These are phyloP conservation scores for button mushroom (Agaricus bisporus) DNA, from an alignment of 768 basidiomycete species.

Conservation along the genomic window DNA sequence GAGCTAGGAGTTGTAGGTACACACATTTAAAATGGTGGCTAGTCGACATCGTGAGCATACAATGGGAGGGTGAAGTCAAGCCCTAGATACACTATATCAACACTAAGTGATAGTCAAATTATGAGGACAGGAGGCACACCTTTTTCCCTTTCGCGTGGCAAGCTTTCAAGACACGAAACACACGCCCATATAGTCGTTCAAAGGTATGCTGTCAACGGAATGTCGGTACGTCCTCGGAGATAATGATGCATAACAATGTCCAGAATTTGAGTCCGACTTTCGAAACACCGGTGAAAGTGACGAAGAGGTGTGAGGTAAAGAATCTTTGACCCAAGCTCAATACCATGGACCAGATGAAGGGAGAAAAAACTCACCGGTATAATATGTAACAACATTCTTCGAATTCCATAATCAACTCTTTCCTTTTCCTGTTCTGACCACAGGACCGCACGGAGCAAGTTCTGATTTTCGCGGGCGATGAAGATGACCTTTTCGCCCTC, in stretches of 20 bases:
- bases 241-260: slow-evolving; percentile 58
- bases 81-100: slow-evolving; percentile 85
- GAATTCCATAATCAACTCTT: slow-evolving; percentile 83
- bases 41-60: slow-evolving; percentile 83
- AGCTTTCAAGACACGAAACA: slow-evolving; percentile 76
- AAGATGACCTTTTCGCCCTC: too few species aligned
- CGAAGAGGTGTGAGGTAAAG: slow-evolving; percentile 35
- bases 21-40: slow-evolving; percentile 84
- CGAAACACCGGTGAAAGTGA: slow-evolving; percentile 55
- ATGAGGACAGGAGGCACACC: slow-evolving; percentile 21
- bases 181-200: slow-evolving; percentile 63
- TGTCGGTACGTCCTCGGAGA: slow-evolving; percentile 71
- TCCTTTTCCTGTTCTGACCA: slow-evolving; percentile 15
- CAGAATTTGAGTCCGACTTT: slow-evolving; percentile 58
- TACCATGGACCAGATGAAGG: slow-evolving; percentile 3
- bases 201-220: slow-evolving; percentile 59
- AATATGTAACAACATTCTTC: slow-evolving; percentile 80
- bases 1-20: slow-evolving; percentile 20
- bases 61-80: slow-evolving; percentile 68
- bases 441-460: slow-evolving; percentile 2
- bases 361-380: slow-evolving; percentile 59
- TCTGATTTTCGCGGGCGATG: too few species aligned
- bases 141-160: slow-evolving; percentile 87
- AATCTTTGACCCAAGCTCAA: slow-evolving; percentile 25
- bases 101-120: too few species aligned